Evolutionary conservation across 2,329 filamentous ascomycete genomes (phyloP).

Genomic region (Fusarium napiforme): DNA sequence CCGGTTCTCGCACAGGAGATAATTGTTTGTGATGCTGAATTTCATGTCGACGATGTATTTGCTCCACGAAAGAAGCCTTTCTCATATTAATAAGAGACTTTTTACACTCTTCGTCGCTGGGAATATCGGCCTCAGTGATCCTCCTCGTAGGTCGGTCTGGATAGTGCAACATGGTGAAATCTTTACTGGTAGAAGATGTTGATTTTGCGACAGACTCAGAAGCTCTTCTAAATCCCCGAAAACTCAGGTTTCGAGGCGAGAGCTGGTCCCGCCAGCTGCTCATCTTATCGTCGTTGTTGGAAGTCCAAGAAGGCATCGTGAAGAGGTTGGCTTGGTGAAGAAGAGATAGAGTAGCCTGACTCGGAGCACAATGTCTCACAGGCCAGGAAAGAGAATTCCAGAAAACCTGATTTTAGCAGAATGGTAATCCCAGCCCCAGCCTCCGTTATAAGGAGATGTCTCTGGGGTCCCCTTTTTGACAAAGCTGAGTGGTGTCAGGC

Average conservation of each 20-base stretch:
- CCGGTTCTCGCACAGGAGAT: constrained; percentile 10
- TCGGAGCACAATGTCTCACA: constrained; percentile 20
- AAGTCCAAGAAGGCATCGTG: constrained; percentile 32
- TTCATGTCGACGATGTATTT: constrained; percentile 22
- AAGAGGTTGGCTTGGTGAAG: constrained; percentile 4
- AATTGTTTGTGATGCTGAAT: constrained; percentile 11
- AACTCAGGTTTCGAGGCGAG: constrained; percentile 28
- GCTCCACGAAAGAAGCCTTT: constrained; percentile 28
- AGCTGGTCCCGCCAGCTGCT: constrained; percentile 39
- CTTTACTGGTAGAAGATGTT: constrained; percentile 1
- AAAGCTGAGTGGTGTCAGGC: constrained; percentile 17
- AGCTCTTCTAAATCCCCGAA: constrained; percentile 36
- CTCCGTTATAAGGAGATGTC: constrained; percentile 25
- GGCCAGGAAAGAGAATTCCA: background rate
- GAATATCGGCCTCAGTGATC: constrained; percentile 36
- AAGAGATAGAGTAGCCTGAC: background rate
- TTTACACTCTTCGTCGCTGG: constrained; percentile 40
- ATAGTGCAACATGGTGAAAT: constrained; percentile 39
- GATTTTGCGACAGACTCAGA: constrained; percentile 30
- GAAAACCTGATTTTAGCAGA: constrained; percentile 11
- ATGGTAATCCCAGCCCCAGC: background rate
- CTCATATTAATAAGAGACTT: constrained; percentile 26
- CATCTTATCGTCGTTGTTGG: constrained; percentile 33
- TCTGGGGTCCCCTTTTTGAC: background rate
- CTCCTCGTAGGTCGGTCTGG: constrained; percentile 38